Evolutionary conservation across 192 early-diverging fungal genomes (phyloP).

Genomic region (Coemansia sp.): DNA sequence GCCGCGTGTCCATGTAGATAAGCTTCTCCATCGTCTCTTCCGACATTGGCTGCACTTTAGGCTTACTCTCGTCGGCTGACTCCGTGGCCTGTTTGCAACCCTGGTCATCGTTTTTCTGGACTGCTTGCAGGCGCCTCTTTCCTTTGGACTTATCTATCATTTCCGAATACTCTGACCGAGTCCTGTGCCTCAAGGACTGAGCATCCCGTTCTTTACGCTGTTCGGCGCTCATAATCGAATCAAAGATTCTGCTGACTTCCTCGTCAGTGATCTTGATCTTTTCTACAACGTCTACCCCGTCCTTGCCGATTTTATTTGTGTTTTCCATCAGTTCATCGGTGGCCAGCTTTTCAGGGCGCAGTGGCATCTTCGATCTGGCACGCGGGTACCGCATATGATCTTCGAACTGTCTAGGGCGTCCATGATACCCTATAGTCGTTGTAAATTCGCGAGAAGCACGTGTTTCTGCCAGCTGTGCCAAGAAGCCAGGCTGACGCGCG

Average conservation of each 20-base stretch:
- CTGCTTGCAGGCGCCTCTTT: neutral
- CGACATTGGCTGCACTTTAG: constrained; percentile 15
- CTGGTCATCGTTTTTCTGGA: neutral
- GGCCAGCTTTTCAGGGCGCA: constrained; percentile 29
- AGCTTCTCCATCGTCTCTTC: constrained; percentile 47
- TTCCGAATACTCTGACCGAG: constrained; percentile 35
- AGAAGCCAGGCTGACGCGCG: neutral
- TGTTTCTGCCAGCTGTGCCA: neutral
- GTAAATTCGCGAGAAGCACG: neutral
- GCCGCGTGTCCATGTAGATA: constrained; percentile 45
- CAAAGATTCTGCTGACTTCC: constrained; percentile 46
- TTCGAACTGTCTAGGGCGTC: constrained; percentile 21
- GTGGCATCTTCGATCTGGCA: constrained; percentile 17
- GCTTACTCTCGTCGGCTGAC: neutral
- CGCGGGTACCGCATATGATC: constrained; percentile 42
- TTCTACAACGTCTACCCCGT: constrained; percentile 14
- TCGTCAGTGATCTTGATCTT: constrained; percentile 41
- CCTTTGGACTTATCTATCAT: constrained; percentile 24
- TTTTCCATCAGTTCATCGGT: constrained; percentile 18
- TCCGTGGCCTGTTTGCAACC: neutral
- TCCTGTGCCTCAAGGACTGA: constrained; percentile 46
- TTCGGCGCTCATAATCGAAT: constrained; percentile 37
- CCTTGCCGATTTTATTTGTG: constrained; percentile 2
- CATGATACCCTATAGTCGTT: neutral
- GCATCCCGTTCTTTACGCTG: constrained; percentile 33